Evolutionary conservation across 2,329 filamentous ascomycete genomes (phyloP), one percentile per base, ranked within the genome.

Genomic region (Fusarium stilboides): DNA sequence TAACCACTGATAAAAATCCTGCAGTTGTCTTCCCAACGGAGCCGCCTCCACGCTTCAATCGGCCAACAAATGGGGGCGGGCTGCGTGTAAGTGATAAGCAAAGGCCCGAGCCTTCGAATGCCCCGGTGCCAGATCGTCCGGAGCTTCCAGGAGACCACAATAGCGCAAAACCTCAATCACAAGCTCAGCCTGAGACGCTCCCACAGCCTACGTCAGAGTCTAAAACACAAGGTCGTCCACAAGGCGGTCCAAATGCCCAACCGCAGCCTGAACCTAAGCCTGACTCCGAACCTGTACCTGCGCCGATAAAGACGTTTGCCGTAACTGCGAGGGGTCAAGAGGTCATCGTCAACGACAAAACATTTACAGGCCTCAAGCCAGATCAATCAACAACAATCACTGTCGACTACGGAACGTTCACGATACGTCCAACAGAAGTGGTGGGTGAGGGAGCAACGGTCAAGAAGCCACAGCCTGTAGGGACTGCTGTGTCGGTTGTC

Each of bases 1-100:
- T 84, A 51, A 87, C 85, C 3, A 87, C 85, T 5, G 85, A 87
- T 72, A 87, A 87, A 72, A 87, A 87, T 57, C 86, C 86, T 0
- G 80, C 83, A 10, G 83, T 87, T 17, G 80, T 86, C 4, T 78
- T 79, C 62, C 72, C 82, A 1, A 77, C 80, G 4, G 75, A 80
- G 17, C 62, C 73, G 6, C 75, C 79, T 7, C 83, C 84, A 0
- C 68, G 76, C 64, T 86, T 84, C 65, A 80, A 79, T 24, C 63
- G 69, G 33, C 65, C 71, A 9, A 56, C 60, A 5, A 45, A 45
- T 13, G 52, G 40, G 37, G 56, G 57, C 12, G 37, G 60, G 22
- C 44, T 43, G 3, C 45, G 57, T 12, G 52, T 62, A 33, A 69
- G 52, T 46, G 57, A 58, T 28, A 73, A 67, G 22, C 76, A 78